Evolutionary conservation across 768 basidiomycete species (phyloP).

Genomic region (Boletus huronensis): DNA sequence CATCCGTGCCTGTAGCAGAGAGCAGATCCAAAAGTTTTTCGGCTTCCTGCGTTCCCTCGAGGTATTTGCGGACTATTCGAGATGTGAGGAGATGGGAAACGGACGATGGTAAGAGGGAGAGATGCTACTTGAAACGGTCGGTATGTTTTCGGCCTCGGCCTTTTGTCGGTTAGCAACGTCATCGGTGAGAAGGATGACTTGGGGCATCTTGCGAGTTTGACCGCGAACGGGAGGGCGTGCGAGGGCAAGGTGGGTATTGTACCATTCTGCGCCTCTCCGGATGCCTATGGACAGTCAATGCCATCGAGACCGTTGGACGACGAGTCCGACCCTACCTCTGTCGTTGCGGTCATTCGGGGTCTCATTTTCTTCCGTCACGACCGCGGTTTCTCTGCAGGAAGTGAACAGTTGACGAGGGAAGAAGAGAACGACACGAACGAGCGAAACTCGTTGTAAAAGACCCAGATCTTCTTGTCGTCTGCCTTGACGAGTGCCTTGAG

Average conservation of each 20-base stretch:
- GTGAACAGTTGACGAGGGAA: neutral
- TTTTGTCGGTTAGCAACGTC: slow-evolving; percentile 81
- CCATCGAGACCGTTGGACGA: neutral
- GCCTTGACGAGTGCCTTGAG: slow-evolving; percentile 79
- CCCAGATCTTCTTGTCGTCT: slow-evolving; percentile 83
- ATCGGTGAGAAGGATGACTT: slow-evolving; percentile 82
- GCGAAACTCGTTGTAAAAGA: slow-evolving; percentile 85
- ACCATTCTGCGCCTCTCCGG: slow-evolving; percentile 84
- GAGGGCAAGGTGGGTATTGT: slow-evolving; percentile 64
- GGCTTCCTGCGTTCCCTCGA: slow-evolving; percentile 66
- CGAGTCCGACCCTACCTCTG: slow-evolving; percentile 50
- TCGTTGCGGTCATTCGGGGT: slow-evolving; percentile 94
- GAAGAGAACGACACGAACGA: slow-evolving; percentile 47
- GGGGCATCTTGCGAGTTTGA: slow-evolving; percentile 46
- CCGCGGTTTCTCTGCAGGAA: slow-evolving; percentile 67
- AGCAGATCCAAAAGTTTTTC: slow-evolving; percentile 77
- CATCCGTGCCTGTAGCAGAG: slow-evolving; percentile 60
- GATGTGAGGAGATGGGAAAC: neutral
- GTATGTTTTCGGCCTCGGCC: slow-evolving; percentile 63
- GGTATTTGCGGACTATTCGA: slow-evolving; percentile 67
- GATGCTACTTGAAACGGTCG: slow-evolving; percentile 54
- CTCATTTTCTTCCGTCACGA: slow-evolving; percentile 73
- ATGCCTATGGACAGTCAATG: slow-evolving; percentile 59
- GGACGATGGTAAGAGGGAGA: neutral
- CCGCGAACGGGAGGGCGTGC: slow-evolving; percentile 52